Conservation (phyloP, 371 early-diverging fungal genomes). For the Mortierella sp. region DNA sequence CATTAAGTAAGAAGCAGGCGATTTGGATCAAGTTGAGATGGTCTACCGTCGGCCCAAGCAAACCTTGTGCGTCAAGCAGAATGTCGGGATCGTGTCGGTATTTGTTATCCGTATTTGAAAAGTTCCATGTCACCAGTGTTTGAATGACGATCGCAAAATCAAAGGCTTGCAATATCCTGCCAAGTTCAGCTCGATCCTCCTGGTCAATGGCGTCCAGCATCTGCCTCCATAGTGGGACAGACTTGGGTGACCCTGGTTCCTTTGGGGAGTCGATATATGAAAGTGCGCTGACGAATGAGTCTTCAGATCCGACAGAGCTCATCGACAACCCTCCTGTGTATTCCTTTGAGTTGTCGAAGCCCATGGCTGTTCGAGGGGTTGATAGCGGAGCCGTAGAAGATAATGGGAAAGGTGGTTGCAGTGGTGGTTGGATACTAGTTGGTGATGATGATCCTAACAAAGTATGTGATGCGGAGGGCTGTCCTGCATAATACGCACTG, state of each 20-base stretch:
- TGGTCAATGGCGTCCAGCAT: constrained; percentile 44
- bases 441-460: constrained; percentile 24
- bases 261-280: constrained; percentile 46
- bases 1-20: constrained; percentile 70
- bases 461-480: constrained; percentile 31
- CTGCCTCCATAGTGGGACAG: constrained; percentile 44
- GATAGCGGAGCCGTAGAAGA: background rate
- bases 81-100: constrained; percentile 69
- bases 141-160: constrained; percentile 59
- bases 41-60: constrained; percentile 62
- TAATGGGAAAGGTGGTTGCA: background rate
- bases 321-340: constrained; percentile 23
- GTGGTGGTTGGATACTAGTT: background rate
- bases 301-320: constrained; percentile 39
- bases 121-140: constrained; percentile 63
- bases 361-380: constrained; percentile 1
- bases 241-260: constrained; percentile 42
- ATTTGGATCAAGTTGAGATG: constrained; percentile 71
- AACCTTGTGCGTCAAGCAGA: constrained; percentile 64
- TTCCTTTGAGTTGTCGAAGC: constrained; percentile 21
- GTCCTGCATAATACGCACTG: constrained; percentile 11
- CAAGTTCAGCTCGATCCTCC: constrained; percentile 42
- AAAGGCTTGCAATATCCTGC: constrained; percentile 34
- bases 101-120: constrained; percentile 62
- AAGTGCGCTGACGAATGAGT: constrained; percentile 46